Evolutionary conservation across 164 flowering plant genomes (phyloP).

Genomic region (Berberis thunbergii): DNA sequence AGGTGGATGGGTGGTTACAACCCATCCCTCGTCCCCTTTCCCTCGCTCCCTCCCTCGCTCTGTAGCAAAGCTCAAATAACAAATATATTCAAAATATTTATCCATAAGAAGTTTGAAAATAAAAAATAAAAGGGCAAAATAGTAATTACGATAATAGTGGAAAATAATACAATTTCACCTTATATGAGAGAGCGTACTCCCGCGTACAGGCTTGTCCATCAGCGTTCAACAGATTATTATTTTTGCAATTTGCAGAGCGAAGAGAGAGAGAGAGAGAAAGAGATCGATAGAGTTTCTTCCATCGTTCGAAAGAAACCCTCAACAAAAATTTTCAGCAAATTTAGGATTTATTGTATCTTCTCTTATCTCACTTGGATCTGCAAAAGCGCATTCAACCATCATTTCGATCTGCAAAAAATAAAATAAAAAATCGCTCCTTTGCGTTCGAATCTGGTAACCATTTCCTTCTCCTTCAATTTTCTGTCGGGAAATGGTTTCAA

Average conservation of each 20-base stretch:
- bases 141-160: neutral
- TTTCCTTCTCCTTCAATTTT: neutral
- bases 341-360: slow-evolving; percentile 10
- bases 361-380: neutral
- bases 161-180: neutral
- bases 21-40: too few relatives aligned
- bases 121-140: neutral
- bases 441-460: neutral
- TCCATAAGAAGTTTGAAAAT: too few relatives aligned
- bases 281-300: neutral
- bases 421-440: neutral
- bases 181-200: slow-evolving; percentile 5
- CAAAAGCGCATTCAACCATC: too few relatives aligned
- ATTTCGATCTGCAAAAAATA: too few relatives aligned
- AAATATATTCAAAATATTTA: too few relatives aligned
- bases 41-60: too few relatives aligned
- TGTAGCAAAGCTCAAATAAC: too few relatives aligned
- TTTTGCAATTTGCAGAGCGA: neutral
- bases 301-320: neutral
- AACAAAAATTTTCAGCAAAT: neutral
- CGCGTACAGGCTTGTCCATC: slow-evolving; percentile 9
- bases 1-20: too few relatives aligned
- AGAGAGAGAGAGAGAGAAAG: neutral
- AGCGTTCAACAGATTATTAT: neutral
- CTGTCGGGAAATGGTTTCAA: neutral